Evolutionary conservation across 441 rosid genomes (phyloP).

Genomic region (Aquilaria agallochum): DNA sequence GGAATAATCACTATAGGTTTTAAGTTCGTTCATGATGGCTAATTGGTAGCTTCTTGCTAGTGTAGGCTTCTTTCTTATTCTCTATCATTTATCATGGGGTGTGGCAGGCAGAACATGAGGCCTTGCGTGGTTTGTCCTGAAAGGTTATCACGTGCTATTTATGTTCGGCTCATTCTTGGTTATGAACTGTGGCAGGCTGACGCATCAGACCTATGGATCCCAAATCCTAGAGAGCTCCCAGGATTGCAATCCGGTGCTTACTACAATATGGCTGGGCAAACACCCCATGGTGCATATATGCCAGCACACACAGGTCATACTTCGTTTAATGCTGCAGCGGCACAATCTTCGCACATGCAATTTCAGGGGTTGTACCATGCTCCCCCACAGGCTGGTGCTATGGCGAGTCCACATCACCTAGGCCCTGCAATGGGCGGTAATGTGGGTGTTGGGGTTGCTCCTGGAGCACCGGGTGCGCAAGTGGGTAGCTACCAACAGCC

Average conservation of each 20-base stretch:
- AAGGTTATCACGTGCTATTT: not conserved
- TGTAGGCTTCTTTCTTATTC: too few species aligned
- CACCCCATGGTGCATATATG: conserved; percentile 77
- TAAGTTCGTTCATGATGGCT: too few species aligned
- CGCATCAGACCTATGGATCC: conserved; percentile 91
- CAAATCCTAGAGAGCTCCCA: conserved; percentile 70
- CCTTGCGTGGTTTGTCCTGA: not conserved
- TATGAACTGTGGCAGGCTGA: conserved; percentile 47
- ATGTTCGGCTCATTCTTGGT: not conserved
- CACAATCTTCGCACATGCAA: conserved; percentile 94
- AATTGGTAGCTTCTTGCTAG: too few species aligned
- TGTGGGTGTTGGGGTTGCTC: conserved; percentile 78
- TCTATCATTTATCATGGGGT: conserved; percentile 5
- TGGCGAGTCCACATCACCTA: conserved; percentile 72
- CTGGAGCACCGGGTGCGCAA: conserved; percentile 69
- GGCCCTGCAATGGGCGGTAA: conserved; percentile 75
- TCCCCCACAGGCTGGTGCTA: conserved; percentile 64
- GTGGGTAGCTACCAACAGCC: conserved; percentile 89
- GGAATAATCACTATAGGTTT: too few species aligned
- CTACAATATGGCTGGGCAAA: conserved; percentile 80
- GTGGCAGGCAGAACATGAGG: not conserved
- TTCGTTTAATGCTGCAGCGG: conserved; percentile 68
- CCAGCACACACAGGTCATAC: conserved; percentile 79
- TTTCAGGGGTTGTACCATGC: conserved; percentile 80
- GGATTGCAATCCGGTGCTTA: conserved; percentile 67